Evolutionary conservation across 345 rosid genomes (phyloP).

Genomic region (Sisymbrium altissimum): DNA sequence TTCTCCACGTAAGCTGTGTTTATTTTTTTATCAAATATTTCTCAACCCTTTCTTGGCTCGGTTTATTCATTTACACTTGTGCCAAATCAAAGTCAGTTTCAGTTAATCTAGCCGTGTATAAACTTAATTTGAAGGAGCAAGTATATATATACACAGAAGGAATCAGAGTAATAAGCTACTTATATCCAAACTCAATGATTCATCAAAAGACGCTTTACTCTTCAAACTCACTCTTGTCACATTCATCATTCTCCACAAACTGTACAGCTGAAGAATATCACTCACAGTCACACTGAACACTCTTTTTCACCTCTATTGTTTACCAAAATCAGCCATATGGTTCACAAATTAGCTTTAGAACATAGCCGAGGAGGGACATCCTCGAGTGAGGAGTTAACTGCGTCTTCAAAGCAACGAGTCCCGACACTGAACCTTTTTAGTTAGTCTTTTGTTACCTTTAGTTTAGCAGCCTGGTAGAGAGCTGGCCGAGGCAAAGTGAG

Average conservation of each 20-base stretch:
- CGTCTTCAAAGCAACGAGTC: conserved; percentile 7
- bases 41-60: neutral
- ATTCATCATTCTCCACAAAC: conserved; percentile 18
- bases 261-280: conserved; percentile 30
- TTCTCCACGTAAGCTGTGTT: no score
- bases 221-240: conserved; percentile 32
- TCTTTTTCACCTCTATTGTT: neutral
- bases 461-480: conserved; percentile 62
- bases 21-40: neutral
- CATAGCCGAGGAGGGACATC: neutral
- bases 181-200: conserved; percentile 7
- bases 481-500: conserved; percentile 79
- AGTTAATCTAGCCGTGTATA: neutral
- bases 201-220: conserved; percentile 12
- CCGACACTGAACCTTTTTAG: neutral
- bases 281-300: conserved; percentile 25
- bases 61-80: neutral
- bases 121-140: neutral
- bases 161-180: conserved; percentile 10
- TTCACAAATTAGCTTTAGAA: neutral
- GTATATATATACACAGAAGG: conserved; percentile 2
- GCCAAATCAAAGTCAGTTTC: neutral
- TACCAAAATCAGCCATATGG: conserved; percentile 6
- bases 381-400: neutral
- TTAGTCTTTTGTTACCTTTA: conserved; percentile 2